Evolutionary conservation across 257 asterid genomes (phyloP).

Genomic region (Rubia yunnanensis): DNA sequence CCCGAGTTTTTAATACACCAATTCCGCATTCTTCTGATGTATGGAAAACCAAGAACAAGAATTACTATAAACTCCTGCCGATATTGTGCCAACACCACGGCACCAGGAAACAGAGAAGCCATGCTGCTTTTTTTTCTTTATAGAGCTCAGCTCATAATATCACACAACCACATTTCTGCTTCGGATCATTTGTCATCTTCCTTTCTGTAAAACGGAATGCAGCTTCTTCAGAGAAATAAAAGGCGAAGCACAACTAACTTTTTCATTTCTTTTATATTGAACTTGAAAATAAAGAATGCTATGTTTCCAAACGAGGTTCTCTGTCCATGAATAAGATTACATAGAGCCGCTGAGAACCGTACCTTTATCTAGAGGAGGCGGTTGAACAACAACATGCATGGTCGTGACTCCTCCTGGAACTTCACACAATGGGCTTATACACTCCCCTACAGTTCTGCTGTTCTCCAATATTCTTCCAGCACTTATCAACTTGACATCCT

Average conservation of each 20-base stretch:
- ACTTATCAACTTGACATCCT: conserved; percentile 74
- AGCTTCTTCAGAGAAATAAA: not conserved
- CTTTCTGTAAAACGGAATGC: conserved; percentile 33
- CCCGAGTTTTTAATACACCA: conserved; percentile 4
- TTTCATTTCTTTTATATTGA: not conserved
- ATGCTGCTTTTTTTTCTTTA: conserved; percentile 7
- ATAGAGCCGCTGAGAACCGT: not conserved
- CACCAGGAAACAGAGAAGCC: conserved; percentile 17
- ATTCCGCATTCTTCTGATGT: conserved; percentile 5
- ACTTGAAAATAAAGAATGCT: not conserved
- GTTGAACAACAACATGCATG: conserved; percentile 85
- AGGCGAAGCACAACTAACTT: not conserved
- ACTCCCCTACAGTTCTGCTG: conserved; percentile 65
- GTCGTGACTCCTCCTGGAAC: conserved; percentile 74
- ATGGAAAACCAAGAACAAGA: not conserved
- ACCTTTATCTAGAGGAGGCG: conserved; percentile 61
- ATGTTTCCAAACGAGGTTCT: not conserved
- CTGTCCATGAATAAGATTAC: not conserved
- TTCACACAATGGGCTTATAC: conserved; percentile 66
- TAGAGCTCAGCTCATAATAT: conserved; percentile 47
- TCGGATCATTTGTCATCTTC: conserved; percentile 32
- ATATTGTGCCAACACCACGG: not conserved
- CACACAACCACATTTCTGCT: conserved; percentile 63
- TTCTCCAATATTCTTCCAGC: conserved; percentile 86
- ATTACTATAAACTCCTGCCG: not conserved